Percentiles rank a stretch among this genome's conserved stretches.
phyloP scores from a whole-genome alignment of 2,329 filamentous ascomycete species.

The Cadophora sp. region DNA sequence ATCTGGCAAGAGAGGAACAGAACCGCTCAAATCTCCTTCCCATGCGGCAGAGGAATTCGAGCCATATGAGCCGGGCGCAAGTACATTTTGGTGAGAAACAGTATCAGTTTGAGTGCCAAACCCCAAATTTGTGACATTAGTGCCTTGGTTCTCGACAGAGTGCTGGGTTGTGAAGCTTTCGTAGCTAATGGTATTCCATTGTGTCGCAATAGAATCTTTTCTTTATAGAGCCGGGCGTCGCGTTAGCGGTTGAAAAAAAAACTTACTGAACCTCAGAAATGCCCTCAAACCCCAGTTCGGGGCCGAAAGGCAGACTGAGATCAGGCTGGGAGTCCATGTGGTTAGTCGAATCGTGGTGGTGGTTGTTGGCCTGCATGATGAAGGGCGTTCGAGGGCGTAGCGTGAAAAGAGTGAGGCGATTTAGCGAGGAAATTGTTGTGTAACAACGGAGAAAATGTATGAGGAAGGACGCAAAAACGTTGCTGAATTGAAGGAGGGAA shows the following conservation, averaged over 20 bases:
- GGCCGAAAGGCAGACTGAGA: conserved; percentile 15
- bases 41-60: no score
- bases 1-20: no score
- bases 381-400: conserved; percentile 18
- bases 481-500: conserved; percentile 1
- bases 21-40: no score
- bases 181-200: no score
- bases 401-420: conserved; percentile 4
- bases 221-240: no score
- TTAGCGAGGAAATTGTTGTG: conserved; percentile 3
- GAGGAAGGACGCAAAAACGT: conserved; percentile 9
- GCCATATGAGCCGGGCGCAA: no score
- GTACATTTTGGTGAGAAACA: no score
- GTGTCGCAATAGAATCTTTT: no score
- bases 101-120: no score
- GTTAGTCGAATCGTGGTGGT: conserved; percentile 7
- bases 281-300: conserved; percentile 11
- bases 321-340: conserved; percentile 12
- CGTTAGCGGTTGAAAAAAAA: neutral
- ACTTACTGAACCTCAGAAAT: neutral
- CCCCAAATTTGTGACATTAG: no score
- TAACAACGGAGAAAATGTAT: conserved; percentile 11
- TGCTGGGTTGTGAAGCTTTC: no score
- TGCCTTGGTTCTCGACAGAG: no score
- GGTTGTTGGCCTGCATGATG: conserved; percentile 18